Conservation (phyloP, 176 grass and related monocot species). For the Areca catechu region DNA sequence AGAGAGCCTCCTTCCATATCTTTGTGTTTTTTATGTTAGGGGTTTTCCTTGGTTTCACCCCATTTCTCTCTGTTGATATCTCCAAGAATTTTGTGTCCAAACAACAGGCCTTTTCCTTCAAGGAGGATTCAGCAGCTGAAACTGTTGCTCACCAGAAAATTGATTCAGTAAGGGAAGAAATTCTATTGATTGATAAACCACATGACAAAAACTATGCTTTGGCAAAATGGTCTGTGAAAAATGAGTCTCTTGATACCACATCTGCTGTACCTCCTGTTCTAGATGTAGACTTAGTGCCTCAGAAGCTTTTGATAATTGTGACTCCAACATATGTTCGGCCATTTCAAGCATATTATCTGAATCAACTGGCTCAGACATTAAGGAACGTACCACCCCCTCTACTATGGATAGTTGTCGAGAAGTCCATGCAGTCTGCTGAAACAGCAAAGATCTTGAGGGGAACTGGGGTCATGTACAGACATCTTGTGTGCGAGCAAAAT, state of each 20-base stretch:
- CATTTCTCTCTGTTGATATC: conserved; percentile 57
- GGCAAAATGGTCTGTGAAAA: conserved; percentile 42
- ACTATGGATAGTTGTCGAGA: conserved; percentile 89
- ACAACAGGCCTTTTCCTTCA: conserved; percentile 10
- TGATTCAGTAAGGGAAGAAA: conserved; percentile 12
- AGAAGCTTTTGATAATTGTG: conserved; percentile 83
- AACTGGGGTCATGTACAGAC: conserved; percentile 87
- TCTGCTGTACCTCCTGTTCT: conserved; percentile 2
- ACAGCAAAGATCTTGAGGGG: conserved; percentile 75
- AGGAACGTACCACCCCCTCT: conserved; percentile 61
- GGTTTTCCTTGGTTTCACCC: conserved; percentile 69
- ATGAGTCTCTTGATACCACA: conserved; percentile 29
- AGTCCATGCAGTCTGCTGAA: conserved; percentile 46
- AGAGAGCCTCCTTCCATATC: conserved; percentile 33
- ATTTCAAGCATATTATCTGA: conserved; percentile 80
- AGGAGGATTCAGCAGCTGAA: conserved; percentile 15
- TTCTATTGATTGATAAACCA: conserved; percentile 23
- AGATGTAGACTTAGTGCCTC: conserved; percentile 22
- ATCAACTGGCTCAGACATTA: conserved; percentile 69
- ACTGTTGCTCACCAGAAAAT: conserved; percentile 8
- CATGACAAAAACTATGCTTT: conserved; percentile 27
- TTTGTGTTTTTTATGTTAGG: conserved; percentile 60
- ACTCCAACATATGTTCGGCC: conserved; percentile 78
- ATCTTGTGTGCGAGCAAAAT: conserved; percentile 78
- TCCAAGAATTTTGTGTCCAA: conserved; percentile 41